Base-by-base conservation (phyloP, 768 basidiomycete genomes). In the Suillus spraguei region DNA sequence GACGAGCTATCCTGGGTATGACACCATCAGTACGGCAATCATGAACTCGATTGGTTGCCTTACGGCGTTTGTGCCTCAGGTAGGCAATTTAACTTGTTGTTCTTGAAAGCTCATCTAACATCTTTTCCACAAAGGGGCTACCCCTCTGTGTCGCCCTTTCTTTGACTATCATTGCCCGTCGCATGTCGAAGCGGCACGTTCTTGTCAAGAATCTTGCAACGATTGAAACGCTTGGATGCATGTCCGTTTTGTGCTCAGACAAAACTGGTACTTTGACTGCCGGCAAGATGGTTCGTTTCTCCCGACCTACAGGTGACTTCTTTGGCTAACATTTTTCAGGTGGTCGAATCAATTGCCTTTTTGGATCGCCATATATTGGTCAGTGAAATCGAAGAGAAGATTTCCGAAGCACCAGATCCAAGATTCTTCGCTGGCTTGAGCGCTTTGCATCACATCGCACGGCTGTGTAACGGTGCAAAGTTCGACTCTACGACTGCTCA, bases 391-490 rank as follows among this genome's bases (percentile, higher is more conserved):
- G 64, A 67, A 52, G 60, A 59, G 14, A 44, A 53, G 20, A 60
- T 72, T 14, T 61, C 64, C 10, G 60, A 62, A 46, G 50, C 38
- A 6, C n/a, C 35, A 7, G 63, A 69, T 3, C 63, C 70, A 11
- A 60, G n/a, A 17, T n/a, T 60, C 9, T 70, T 70, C 16, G 69
- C 71, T 17, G 71, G 66, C 10, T 60, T 81, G 53, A 69, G 66
- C 28, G 67, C 65, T 39, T 56, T 81, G 5, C 79, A 78, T 59
- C 73, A 77, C 46, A 70, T 85, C 36, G 75, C 82, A 42, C 79
- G 82, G n/a, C 76, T 88, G 13, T 88, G 87, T 72, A 88, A 87
- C 60, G 82, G 81, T 2, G 86, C 86, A 0, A 76, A 77, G 42
- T 87, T 87, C 47, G 82, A 82, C 42, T 70, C 72, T 28, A 62